Base-by-base conservation (phyloP, 208 protist species). In the Leishmania guyanensis region DNA sequence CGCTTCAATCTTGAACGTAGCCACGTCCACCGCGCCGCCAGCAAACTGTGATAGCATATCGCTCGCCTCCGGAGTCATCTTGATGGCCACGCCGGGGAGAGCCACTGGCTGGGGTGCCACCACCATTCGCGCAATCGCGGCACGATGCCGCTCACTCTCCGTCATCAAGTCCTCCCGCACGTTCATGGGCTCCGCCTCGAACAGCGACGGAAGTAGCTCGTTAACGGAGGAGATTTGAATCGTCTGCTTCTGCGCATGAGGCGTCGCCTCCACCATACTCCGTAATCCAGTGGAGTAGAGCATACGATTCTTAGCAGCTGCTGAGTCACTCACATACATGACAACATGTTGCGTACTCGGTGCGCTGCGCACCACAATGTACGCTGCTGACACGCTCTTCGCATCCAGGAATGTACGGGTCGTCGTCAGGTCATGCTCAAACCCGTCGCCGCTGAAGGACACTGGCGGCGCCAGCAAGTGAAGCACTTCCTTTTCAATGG, bases 161-260 rank as follows among this genome's bases (percentile, higher is more conserved):
- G 91, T 97, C 91, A 95, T 95, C 51, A 97, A 88, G 12, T 86
- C 91, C 70, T 78, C 84, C 26, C 84, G 84, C 33, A 75, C 75
- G 29, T 77, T 69, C 43, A 77, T 81, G 1, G 77, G 80, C 77
- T 91, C 84, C 43, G 86, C 77, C 53, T 79, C 68, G 51, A 96
- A 93, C 14, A 96, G 84, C 0, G 83, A 70, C 16, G 86, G 83
- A 39, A 76, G 48, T 56, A 94, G 78, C 48, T 93, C 90, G 6
- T 74, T 83, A 14, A 90, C 58, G 9, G 78, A 75, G 12, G 75
- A 78, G 36, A 87, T 83, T 51, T 91, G 87, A 14, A 85, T 66
- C 29, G 91, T 89, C 50, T 78, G 79, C 56, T 79, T 86, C 54
- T 86, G 77, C 64, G 82, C 82, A 53, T 82, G 73, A 26, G 82